Evolutionary conservation across 768 basidiomycete genomes (phyloP), one percentile per base, ranked within the genome.

Genomic region (Pulveroboletus sp.): DNA sequence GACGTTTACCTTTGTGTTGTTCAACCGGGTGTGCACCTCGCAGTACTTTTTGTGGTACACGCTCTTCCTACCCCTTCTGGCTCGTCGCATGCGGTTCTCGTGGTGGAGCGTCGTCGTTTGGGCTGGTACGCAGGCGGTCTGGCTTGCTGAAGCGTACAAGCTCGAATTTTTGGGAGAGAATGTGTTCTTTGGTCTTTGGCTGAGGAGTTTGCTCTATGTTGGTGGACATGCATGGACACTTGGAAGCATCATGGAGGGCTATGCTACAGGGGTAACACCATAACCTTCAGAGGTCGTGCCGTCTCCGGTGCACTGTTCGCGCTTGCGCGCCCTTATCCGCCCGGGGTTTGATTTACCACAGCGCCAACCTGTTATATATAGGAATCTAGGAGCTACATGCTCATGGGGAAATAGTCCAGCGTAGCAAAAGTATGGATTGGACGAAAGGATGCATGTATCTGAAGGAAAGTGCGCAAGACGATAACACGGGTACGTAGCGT

Each of bases 1-100:
- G 69, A 98, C 96, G 2, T 78, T 78, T 33, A 71, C 79, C 0
- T 98, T 99, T 61, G 94, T 97, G n/a, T 70, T 92, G 8, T 95
- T 98, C 73, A 99, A 98, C 68, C 94, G 95, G 68, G 96, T 99
- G 44, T 96, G 94, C 78, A 99, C 96, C 0, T 96, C 93, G 0
- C 69, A 98, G 89, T 99, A 99, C 68, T 99, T 98, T 71, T 75
- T 95, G 35, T 99, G 96, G 96, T 97, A 93, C 64, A 81, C 92
- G 13, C 81, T 93, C 43, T 81, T 98, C 53, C 69, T 98, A 0
- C 93, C 95, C 0, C 76, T 93, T 3, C 73, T 95, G 21, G 76
- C 93, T 4, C 87, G 92, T 0, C 75, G 70, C 3, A 68, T 96
- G 0, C 66, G 70, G 1, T 73, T 91, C 39, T 73, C 82, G 1